Conservation (phyloP, 805 yeast species). For the Wilhelminamyces savonicus region DNA sequence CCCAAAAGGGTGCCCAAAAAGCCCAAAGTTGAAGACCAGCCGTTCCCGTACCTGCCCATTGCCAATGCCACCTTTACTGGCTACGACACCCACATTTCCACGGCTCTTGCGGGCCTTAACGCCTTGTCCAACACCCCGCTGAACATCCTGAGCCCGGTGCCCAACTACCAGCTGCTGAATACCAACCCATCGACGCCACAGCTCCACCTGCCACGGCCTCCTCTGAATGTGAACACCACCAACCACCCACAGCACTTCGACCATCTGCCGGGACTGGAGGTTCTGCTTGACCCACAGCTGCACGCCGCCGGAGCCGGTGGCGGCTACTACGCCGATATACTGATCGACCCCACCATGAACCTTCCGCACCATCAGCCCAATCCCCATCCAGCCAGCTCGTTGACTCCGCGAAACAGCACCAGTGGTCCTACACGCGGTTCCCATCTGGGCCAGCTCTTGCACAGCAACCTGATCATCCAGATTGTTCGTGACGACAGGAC, state of each 20-base stretch:
- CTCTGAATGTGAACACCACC: conserved; percentile 3
- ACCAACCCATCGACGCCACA: not conserved
- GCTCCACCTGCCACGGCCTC: no score
- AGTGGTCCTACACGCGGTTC: conserved; percentile 3
- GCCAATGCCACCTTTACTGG: conserved; percentile 32
- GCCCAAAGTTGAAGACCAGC: conserved; percentile 3
- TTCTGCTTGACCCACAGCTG: conserved; percentile 24
- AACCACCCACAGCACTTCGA: conserved; percentile 17
- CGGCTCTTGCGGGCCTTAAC: conserved; percentile 39
- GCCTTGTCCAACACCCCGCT: conserved; percentile 33
- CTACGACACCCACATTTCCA: conserved; percentile 32
- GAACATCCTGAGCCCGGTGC: conserved; percentile 18
- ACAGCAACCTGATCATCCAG: conserved; percentile 35
- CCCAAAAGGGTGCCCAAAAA: conserved; percentile 5
- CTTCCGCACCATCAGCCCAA: conserved; percentile 36
- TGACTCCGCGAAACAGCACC: conserved; percentile 27
- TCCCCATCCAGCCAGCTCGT: conserved; percentile 17
- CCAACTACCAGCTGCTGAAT: not conserved
- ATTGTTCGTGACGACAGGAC: conserved; percentile 34
- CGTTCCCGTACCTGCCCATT: conserved; percentile 29
- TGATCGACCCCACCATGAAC: conserved; percentile 41
- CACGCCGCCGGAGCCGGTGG: conserved; percentile 28
- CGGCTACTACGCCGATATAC: conserved; percentile 39
- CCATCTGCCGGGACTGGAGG: conserved; percentile 20
- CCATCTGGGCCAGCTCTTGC: conserved; percentile 1